Base-by-base conservation (phyloP, 768 basidiomycete species). In the Hortiboletus campestris region DNA sequence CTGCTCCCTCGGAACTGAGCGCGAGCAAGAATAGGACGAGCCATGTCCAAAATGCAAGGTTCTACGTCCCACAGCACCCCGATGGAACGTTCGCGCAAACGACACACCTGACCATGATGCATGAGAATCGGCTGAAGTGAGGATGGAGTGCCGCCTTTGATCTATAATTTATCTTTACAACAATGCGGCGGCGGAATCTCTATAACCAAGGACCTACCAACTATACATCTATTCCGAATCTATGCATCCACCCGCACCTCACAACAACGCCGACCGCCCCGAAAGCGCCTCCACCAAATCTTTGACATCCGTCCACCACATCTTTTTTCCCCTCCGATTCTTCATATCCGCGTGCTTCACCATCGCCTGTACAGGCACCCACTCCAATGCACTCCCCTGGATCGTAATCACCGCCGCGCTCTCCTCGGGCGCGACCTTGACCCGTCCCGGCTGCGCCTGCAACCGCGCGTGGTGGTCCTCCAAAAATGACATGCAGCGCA, bases 401-500 rank as follows among this genome's bases (percentile, higher is more conserved):
- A 98, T 90, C 28, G 90, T 95, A 63, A 99, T 97, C 52, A 94
- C 86, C 11, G 92, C 90, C 2, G 92, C 94, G 14, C 83, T 82
- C 60, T 90, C 87, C 0, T 73, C 77, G 2, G 75, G 68, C 10
- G 86, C 87, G 32, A 79, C 76, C 60, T 83, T 79, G 42, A 75
- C 64, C 61, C 84, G 84, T 3, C 73, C 72, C 0, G 79, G 76
- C 58, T 86, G 81, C 38, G 72, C 69, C 39, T 71, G 64, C n/a
- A 91, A 69, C 29, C 70, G 65, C 22, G 76, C 76, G 68, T 91
- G 89, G 60, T 96, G 86, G 48, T 82, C 69, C 74, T 98, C 97
- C 56, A 98, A 80, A 82, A 97, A 98, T 34, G 85, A 76, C 91
- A 99, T 94, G 75, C 92, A 96, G 63, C 91, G 88, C 58, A 96